phyloP scores from a whole-genome alignment of 2,329 filamentous ascomycete species.

The Penicillium sp. region DNA sequence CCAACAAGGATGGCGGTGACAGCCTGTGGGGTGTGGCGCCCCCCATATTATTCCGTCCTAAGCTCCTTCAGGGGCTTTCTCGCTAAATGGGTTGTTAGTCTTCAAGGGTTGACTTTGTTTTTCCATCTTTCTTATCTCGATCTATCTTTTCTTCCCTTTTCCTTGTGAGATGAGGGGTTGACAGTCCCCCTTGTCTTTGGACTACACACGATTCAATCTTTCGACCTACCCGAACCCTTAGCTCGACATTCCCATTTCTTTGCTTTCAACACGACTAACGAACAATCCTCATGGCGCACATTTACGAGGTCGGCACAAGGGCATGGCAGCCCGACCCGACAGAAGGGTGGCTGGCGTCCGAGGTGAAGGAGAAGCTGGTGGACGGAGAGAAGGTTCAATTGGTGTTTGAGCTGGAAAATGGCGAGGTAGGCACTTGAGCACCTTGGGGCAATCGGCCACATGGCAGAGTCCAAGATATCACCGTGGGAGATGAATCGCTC shows the following conservation, averaged over 20 bases:
- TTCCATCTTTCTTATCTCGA: constrained; percentile 8
- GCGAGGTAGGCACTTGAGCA: constrained; percentile 70
- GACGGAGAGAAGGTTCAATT: constrained; percentile 85
- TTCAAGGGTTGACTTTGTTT: constrained; percentile 16
- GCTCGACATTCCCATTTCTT: constrained; percentile 12
- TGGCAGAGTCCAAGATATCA: background rate
- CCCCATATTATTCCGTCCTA: constrained; percentile 24
- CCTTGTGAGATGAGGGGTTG: constrained; percentile 28
- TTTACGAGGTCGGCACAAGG: constrained; percentile 93
- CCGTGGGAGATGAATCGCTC: constrained; percentile 8
- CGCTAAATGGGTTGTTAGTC: constrained; percentile 29
- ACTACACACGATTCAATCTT: constrained; percentile 17
- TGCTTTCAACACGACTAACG: constrained; percentile 6
- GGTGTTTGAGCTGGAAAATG: constrained; percentile 87
- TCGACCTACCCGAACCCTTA: constrained; percentile 7
- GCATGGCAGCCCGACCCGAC: constrained; percentile 97
- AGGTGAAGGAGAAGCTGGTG: constrained; percentile 81
- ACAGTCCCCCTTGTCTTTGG: constrained; percentile 28
- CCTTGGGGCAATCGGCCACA: background rate
- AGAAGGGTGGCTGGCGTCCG: constrained; percentile 96
- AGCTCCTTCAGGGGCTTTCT: constrained; percentile 30
- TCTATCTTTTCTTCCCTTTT: constrained; percentile 15
- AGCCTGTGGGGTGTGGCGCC: constrained; percentile 27
- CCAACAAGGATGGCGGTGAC: constrained; percentile 25
- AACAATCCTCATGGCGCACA: constrained; percentile 71